Evolutionary conservation across 768 basidiomycete genomes (phyloP), one percentile per base, ranked within the genome.

Genomic region (Leccinum incarnatum): DNA sequence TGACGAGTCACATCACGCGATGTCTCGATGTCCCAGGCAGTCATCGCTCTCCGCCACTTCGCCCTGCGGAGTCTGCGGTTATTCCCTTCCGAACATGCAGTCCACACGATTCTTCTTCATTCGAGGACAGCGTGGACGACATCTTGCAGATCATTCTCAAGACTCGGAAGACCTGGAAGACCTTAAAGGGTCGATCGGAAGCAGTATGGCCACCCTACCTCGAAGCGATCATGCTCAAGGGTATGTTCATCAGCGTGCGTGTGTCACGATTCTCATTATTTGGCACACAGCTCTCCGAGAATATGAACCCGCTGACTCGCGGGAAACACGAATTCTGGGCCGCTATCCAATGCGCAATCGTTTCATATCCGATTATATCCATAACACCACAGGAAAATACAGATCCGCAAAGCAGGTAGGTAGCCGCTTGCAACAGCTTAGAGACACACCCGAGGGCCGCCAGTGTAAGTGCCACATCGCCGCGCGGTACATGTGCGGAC

Each of bases 371-470:
- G 87, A 91, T 62, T 85, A 87, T 73, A 90, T 91, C 68, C 83
- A 77, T 67, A 77, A 78, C 36, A 81, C 79, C 61, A 91, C 89
- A 0, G 87, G 89, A 23, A 84, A 86, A 69, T 77, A 80, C 60
- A 80, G 89, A 59, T 86, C 87, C 8, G 82, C 89, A 23, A 91
- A 91, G 70, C 89, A 91, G 72, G 89, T 91, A 50, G 89, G 89
- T 57, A 89, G 87, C 67, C 87, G 89, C 56, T 76, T 91, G 32
- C 89, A 91, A 68, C 89, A 91, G 67, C 80, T 91, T 54, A 76
- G 88, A 64, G 88, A 91, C 70, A 87, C 87, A 2, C 81, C 84
- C 63, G 84, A 87, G 51, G 88, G 88, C 40, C 87, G 87, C 70
- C 77, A 82, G 69, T 76, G 89, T 91, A 69, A 73, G 87, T 81